Evolutionary conservation across 139 green algal species (phyloP).

Genomic region (Bryopsis sp.): DNA sequence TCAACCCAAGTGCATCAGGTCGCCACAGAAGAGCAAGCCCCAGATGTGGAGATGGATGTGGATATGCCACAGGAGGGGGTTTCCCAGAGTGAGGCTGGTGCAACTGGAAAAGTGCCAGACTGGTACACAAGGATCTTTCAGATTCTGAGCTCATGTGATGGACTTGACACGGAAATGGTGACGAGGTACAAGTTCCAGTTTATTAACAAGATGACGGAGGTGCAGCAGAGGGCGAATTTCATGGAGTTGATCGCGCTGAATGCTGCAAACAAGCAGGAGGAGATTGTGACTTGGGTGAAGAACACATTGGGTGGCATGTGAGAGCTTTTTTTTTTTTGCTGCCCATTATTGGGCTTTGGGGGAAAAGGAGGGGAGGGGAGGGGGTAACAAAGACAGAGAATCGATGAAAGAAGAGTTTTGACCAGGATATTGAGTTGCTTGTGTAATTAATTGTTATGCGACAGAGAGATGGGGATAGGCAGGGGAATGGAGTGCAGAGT

Average conservation of each 20-base stretch:
- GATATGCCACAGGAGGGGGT: too few species aligned
- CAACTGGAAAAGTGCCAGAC: not conserved
- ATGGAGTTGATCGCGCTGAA: conserved; percentile 15
- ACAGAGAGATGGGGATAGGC: too few species aligned
- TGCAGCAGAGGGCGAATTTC: conserved; percentile 6
- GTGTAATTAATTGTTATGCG: too few species aligned
- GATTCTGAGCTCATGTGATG: conserved; percentile 9
- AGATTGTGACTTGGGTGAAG: conserved; percentile 14
- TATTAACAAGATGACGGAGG: conserved; percentile 14
- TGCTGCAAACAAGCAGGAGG: not conserved
- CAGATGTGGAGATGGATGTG: too few species aligned
- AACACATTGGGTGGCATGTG: conserved; percentile 4
- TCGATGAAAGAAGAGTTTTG: too few species aligned
- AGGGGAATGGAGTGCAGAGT: too few species aligned
- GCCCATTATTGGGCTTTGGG: too few species aligned
- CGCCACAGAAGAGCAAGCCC: not conserved
- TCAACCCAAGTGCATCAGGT: not conserved
- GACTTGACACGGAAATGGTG: not conserved
- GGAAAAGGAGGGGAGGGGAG: too few species aligned
- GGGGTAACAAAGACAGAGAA: too few species aligned
- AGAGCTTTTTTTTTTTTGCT: too few species aligned
- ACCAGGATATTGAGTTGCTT: too few species aligned
- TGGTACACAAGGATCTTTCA: conserved; percentile 1
- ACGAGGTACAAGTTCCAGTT: conserved; percentile 15
- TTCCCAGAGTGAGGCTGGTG: too few species aligned